These are phyloP conservation scores for Komagataella phaffii DNA, from an alignment of 805 yeast genomes.

Conservation along the genomic window DNA sequence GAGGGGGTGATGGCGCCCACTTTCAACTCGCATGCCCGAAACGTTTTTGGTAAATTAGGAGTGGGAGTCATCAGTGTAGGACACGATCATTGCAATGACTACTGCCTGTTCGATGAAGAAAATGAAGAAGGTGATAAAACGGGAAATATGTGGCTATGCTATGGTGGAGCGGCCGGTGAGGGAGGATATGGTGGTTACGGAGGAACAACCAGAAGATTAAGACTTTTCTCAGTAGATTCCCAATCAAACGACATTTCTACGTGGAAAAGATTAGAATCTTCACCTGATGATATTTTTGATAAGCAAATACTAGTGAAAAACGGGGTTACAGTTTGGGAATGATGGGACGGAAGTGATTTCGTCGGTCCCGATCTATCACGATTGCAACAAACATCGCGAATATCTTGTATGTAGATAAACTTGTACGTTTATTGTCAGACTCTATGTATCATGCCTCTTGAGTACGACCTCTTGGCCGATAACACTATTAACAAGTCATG, in stretches of 20 bases:
- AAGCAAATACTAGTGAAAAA: conserved; percentile 30
- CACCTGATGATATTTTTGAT: conserved; percentile 35
- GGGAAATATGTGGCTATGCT: conserved; percentile 58
- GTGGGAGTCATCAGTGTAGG: conserved; percentile 74
- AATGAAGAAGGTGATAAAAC: conserved; percentile 8
- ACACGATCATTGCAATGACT: conserved; percentile 94
- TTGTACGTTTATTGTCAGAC: too few species aligned
- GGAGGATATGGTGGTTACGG: conserved; percentile 96
- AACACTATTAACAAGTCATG: conserved; percentile 39
- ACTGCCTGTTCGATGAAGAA: conserved; percentile 47
- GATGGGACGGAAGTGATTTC: not conserved
- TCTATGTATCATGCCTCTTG: not conserved
- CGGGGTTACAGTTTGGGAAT: not conserved
- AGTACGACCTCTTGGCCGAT: not conserved
- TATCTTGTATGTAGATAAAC: too few species aligned
- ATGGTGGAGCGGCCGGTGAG: conserved; percentile 89
- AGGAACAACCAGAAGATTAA: conserved; percentile 67
- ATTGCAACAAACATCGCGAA: not conserved
- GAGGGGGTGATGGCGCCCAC: conserved; percentile 77
- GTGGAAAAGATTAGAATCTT: conserved; percentile 63
- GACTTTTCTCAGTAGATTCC: conserved; percentile 58
- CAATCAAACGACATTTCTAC: conserved; percentile 32
- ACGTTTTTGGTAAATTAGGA: conserved; percentile 46
- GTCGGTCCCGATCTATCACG: not conserved
- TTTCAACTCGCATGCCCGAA: conserved; percentile 54